These are phyloP conservation scores for Leishmania mexicana DNA, from an alignment of 208 protist species.

Conservation along the genomic window DNA sequence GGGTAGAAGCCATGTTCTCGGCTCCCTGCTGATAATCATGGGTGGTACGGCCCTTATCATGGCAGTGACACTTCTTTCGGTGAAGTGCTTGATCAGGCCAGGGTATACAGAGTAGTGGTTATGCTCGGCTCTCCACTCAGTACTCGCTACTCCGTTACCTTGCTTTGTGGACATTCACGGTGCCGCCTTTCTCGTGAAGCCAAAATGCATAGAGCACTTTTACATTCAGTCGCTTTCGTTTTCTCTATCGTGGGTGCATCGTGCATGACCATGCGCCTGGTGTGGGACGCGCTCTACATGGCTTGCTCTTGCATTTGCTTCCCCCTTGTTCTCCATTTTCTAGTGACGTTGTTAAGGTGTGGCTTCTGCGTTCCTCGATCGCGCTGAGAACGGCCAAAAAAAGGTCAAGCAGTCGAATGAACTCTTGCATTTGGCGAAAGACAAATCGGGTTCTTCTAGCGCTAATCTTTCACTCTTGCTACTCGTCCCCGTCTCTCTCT, in stretches of 20 bases:
- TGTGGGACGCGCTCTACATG: too few species aligned
- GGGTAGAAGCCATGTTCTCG: conserved; percentile 93
- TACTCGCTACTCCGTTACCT: neutral
- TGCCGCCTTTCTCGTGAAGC: neutral
- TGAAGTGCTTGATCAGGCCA: conserved; percentile 24
- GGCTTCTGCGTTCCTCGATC: neutral
- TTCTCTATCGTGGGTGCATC: neutral
- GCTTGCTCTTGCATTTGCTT: neutral
- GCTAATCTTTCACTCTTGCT: neutral
- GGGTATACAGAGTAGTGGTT: neutral
- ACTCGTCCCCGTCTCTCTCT: neutral
- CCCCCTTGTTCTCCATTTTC: neutral
- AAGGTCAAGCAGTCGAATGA: neutral
- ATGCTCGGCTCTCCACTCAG: neutral
- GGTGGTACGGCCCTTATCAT: conserved; percentile 71
- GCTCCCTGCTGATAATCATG: conserved; percentile 91
- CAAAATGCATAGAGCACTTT: neutral
- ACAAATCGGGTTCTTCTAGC: neutral
- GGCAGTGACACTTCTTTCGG: conserved; percentile 32
- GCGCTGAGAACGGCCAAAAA: neutral
- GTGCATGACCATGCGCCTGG: neutral
- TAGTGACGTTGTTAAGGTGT: neutral
- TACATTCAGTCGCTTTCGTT: neutral
- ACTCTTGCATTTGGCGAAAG: neutral
- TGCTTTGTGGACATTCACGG: neutral